Evolutionary conservation across 495 filamentous ascomycete species (phyloP).

Genomic region (Ramalina intermedia): DNA sequence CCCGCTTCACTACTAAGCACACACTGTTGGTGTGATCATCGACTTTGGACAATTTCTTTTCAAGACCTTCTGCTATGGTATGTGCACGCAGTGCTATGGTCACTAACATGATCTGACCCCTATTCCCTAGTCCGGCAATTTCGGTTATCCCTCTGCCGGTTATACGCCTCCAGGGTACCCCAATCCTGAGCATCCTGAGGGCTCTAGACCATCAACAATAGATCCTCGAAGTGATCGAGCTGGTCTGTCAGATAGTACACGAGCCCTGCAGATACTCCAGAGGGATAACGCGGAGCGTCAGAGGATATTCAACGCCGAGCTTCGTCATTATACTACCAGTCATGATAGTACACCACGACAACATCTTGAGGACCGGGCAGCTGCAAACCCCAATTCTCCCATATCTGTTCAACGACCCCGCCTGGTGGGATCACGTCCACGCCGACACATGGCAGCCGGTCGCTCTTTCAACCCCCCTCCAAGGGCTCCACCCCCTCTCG

Average conservation of each 20-base stretch:
- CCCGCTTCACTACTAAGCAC: neutral
- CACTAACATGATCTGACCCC: neutral
- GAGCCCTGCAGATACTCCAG: neutral
- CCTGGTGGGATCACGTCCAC: neutral
- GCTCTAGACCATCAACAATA: neutral
- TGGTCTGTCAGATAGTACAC: neutral
- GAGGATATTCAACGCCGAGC: neutral
- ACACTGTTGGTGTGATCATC: neutral
- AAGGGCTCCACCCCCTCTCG: neutral
- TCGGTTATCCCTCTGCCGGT: conserved; percentile 27
- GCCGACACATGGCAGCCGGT: neutral
- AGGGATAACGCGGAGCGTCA: neutral
- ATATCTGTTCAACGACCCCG: conserved; percentile 13
- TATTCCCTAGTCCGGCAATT: conserved; percentile 40
- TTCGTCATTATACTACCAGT: neutral
- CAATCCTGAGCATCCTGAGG: neutral
- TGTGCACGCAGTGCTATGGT: no score
- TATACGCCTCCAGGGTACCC: neutral
- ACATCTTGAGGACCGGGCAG: neutral
- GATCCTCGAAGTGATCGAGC: neutral
- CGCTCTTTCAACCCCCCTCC: neutral
- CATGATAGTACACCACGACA: neutral
- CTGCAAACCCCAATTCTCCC: conserved; percentile 6
- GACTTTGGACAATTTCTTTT: no score
- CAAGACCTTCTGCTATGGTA: no score